phyloP scores from a whole-genome alignment of 1,284 basidiomycete species.

The Malassezia pachydermatis region DNA sequence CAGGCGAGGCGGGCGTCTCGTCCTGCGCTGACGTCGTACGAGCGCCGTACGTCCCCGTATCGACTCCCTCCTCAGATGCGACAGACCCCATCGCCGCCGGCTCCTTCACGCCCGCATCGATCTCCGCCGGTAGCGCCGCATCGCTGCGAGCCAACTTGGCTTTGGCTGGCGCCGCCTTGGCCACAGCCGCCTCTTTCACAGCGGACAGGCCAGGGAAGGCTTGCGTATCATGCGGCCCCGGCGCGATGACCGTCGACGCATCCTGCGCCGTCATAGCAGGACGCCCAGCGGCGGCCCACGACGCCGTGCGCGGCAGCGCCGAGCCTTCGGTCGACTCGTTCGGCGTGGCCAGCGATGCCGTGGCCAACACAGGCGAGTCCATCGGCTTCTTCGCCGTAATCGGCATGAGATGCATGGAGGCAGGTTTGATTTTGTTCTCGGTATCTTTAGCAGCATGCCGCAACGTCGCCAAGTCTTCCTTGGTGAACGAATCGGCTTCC shows the following conservation, averaged over 20 bases:
- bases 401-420: slow-evolving; percentile 26
- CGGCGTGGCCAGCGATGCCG: background rate
- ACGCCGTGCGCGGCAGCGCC: slow-evolving; percentile 44
- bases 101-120: no score
- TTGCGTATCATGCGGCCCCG: background rate
- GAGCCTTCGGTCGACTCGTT: slow-evolving; percentile 19
- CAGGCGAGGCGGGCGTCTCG: slow-evolving; percentile 57
- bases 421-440: slow-evolving; percentile 42
- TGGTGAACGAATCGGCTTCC: slow-evolving; percentile 74
- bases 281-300: slow-evolving; percentile 28
- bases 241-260: background rate
- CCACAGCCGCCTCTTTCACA: slow-evolving; percentile 23
- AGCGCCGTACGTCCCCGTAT: no score
- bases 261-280: background rate
- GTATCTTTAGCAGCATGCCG: slow-evolving; percentile 46
- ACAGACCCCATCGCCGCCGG: background rate
- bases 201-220: slow-evolving; percentile 25
- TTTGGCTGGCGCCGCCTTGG: slow-evolving; percentile 8
- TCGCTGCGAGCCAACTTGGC: background rate
- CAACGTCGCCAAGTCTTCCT: slow-evolving; percentile 45
- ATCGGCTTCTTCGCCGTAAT: slow-evolving; percentile 24
- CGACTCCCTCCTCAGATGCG: no score
- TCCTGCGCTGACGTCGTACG: background rate
- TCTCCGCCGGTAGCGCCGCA: no score
- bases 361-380: slow-evolving; percentile 5